Base-by-base conservation (phyloP, 495 filamentous ascomycete species). In the Penicillium pulvis region DNA sequence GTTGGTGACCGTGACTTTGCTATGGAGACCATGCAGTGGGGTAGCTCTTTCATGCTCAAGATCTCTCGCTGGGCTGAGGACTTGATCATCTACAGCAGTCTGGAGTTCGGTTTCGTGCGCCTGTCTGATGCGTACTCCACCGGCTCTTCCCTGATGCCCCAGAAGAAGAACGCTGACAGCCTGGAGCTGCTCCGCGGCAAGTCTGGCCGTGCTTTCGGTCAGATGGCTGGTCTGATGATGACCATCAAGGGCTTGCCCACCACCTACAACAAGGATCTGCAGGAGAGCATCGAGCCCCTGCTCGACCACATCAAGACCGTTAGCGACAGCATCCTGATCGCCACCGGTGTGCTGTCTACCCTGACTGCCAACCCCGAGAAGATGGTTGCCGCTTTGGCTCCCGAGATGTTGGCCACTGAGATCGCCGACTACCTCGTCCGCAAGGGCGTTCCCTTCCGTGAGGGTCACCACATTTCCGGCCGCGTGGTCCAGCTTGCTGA, bases 201-300 rank as follows among this genome's bases (percentile, higher is more conserved):
- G 79, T 79, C 83, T 35, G 93, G 93, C 1, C 81, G 92, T 45
- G 86, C 87, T 9, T 93, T 96, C 67, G 92, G 92, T 2, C 87
- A 92, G 65, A 92, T 97, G 88, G 83, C 90, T 8, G 93, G 93
- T 35, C 79, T 97, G 63, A 93, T 91, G 85, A 85, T 83, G 72
- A 94, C 87, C 14, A 85, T 90, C 69, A 97, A 98, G 79, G 89
- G 89, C 35, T 81, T 96, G 20, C 92, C 93, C 2, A 89, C 85
- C 24, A 95, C 91, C 6, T 97, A 97, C 80, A 96, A 97, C 79
- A 96, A 97, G 78, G 90, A 96, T 69, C 79, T 96, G 16, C 93
- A 98, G 75, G 93, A 97, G 76, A 88, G 85, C 57, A 86, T 91
- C 60, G 91, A 96, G 79, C 89, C 90, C 43, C 82, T 98, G 71